These are phyloP conservation scores for Nicotiana attenuata DNA, from an alignment of 257 asterid genomes.

Conservation along the genomic window DNA sequence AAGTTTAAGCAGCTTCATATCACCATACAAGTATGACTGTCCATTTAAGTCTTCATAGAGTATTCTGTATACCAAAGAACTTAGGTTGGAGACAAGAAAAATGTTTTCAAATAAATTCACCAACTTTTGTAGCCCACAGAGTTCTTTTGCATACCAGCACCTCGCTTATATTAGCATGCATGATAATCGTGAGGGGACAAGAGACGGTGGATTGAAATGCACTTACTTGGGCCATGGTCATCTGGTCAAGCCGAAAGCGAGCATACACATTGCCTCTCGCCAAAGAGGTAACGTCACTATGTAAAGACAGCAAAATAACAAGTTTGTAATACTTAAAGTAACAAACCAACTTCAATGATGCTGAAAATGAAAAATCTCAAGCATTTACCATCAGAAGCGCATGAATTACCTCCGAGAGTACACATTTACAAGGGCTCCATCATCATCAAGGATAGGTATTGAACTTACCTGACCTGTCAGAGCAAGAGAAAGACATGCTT, in stretches of 20 bases:
- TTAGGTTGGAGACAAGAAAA: neutral
- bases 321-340: neutral
- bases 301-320: constrained; percentile 6
- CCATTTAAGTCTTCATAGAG: neutral
- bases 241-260: constrained; percentile 47
- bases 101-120: neutral
- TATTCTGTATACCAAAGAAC: neutral
- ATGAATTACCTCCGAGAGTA: constrained; percentile 55
- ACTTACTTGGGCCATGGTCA: constrained; percentile 49
- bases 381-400: neutral
- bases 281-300: constrained; percentile 62
- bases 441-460: constrained; percentile 49
- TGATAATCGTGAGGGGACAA: neutral
- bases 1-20: neutral
- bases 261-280: constrained; percentile 48
- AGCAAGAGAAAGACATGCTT: constrained; percentile 9
- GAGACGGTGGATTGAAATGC: neutral
- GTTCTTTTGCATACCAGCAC: neutral
- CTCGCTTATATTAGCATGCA: neutral
- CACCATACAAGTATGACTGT: neutral
- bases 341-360: neutral
- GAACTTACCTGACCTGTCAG: constrained; percentile 61
- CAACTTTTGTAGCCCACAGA: neutral
- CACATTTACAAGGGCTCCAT: constrained; percentile 39
- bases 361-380: constrained; percentile 6